Evolutionary conservation across 129 eudicot genomes (phyloP).

Genomic region (Flaveria sonorensis): DNA sequence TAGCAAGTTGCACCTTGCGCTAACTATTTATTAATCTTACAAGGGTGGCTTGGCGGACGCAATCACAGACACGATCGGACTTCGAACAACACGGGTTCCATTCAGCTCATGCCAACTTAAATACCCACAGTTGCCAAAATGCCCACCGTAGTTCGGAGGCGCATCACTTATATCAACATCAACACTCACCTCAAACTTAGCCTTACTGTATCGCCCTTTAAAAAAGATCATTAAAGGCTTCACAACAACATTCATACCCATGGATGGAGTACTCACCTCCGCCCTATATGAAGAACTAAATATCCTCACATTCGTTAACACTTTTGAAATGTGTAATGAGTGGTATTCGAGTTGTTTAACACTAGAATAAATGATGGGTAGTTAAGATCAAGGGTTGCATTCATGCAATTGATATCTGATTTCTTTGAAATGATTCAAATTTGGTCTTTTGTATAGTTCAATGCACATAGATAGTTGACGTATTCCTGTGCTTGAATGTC

Average conservation of each 20-base stretch:
- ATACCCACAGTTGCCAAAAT: conserved; percentile 46
- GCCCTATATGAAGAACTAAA: conserved; percentile 36
- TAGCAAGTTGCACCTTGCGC: too few relatives aligned
- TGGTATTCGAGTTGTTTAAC: conserved; percentile 46
- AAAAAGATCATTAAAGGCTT: conserved; percentile 34
- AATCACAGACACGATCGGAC: conserved; percentile 45
- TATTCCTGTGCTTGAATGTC: conserved; percentile 42
- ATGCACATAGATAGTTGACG: conserved; percentile 40
- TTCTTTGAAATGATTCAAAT: conserved; percentile 32
- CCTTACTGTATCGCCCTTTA: conserved; percentile 33
- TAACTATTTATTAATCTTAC: too few relatives aligned
- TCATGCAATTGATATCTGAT: conserved; percentile 25
- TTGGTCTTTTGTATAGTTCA: conserved; percentile 42
- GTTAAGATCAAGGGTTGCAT: conserved; percentile 45
- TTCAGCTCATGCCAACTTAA: conserved; percentile 48
- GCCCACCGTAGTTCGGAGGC: conserved; percentile 30
- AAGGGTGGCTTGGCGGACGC: conserved; percentile 19
- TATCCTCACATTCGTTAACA: conserved; percentile 39
- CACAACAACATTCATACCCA: conserved; percentile 41
- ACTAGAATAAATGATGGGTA: conserved; percentile 47
- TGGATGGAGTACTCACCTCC: conserved; percentile 25
- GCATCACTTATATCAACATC: conserved; percentile 36
- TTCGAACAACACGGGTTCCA: conserved; percentile 43
- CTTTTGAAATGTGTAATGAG: conserved; percentile 34
- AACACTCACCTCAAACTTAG: conserved; percentile 43